phyloP scores from a whole-genome alignment of 345 rosid genomes.

The Acer negundo region DNA sequence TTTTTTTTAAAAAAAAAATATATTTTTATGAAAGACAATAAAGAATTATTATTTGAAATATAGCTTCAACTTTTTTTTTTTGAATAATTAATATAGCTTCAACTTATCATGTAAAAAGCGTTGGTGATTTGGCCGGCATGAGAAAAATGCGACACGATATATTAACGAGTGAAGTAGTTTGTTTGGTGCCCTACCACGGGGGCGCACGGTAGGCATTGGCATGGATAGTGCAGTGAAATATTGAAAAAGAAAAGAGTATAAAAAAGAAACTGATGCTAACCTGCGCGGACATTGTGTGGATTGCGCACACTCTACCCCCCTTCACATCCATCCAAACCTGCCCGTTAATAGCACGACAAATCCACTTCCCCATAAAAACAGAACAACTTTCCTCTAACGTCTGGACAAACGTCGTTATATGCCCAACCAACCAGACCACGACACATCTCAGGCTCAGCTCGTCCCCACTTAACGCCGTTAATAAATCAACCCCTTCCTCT shows the following conservation, averaged over 20 bases:
- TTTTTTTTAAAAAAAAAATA: too few relatives aligned
- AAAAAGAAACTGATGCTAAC: constrained; percentile 16
- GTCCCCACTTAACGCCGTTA: constrained; percentile 48
- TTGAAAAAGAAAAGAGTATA: neutral
- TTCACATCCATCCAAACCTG: constrained; percentile 55
- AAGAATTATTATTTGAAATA: too few relatives aligned
- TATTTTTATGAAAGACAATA: too few relatives aligned
- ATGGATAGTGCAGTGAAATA: neutral
- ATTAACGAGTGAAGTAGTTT: constrained; percentile 21
- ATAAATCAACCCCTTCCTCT: neutral
- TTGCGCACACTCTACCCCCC: constrained; percentile 31
- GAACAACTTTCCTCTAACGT: constrained; percentile 57
- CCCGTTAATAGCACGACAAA: constrained; percentile 80
- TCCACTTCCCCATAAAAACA: constrained; percentile 64
- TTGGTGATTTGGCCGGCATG: neutral
- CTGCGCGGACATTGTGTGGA: constrained; percentile 24
- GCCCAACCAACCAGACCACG: constrained; percentile 25
- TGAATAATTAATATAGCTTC: too few relatives aligned
- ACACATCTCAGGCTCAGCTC: constrained; percentile 14
- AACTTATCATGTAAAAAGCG: neutral
- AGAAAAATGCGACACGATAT: constrained; percentile 24
- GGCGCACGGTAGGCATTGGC: constrained; percentile 32
- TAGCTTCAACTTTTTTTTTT: neutral
- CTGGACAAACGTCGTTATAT: constrained; percentile 49
- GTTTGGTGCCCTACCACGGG: neutral